Conservation (phyloP, 73 alveolate species). For the Paramecium sonneborni region DNA sequence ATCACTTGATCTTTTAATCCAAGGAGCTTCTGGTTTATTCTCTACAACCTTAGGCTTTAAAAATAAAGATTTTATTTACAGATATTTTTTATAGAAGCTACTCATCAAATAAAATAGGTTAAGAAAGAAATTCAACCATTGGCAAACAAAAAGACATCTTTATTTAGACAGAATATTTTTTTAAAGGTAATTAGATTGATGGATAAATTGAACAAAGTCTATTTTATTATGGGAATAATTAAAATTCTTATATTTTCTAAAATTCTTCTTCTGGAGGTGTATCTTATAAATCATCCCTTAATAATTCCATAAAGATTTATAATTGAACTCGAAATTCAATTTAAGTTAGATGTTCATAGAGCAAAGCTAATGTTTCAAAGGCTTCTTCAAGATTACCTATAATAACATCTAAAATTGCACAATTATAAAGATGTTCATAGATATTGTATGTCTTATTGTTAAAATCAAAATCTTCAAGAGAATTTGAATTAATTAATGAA, state of each 20-base stretch:
- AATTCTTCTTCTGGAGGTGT: neutral
- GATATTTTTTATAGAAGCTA: neutral
- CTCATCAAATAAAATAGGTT: slow-evolving; percentile 52
- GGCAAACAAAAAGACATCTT: slow-evolving; percentile 61
- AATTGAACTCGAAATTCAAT: neutral
- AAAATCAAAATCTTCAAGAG: slow-evolving; percentile 57
- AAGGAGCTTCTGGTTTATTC: slow-evolving; percentile 72
- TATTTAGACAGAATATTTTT: neutral
- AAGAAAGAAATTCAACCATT: neutral
- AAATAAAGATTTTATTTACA: neutral
- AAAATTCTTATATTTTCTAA: neutral
- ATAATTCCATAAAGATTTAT: neutral
- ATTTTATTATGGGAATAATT: neutral
- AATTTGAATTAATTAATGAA: neutral
- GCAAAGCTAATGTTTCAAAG: neutral
- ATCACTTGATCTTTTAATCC: slow-evolving; percentile 65
- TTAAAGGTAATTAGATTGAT: neutral
- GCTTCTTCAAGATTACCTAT: slow-evolving; percentile 2
- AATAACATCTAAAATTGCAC: slow-evolving; percentile 16
- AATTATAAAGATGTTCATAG: slow-evolving; percentile 54
- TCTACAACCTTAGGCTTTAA: slow-evolving; percentile 54
- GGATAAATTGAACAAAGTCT: slow-evolving; percentile 25
- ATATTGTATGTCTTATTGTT: slow-evolving; percentile 46
- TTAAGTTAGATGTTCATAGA: neutral
- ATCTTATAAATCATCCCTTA: neutral